phyloP scores from a whole-genome alignment of 192 early-diverging fungal genomes.

The Backusella australiensis region DNA sequence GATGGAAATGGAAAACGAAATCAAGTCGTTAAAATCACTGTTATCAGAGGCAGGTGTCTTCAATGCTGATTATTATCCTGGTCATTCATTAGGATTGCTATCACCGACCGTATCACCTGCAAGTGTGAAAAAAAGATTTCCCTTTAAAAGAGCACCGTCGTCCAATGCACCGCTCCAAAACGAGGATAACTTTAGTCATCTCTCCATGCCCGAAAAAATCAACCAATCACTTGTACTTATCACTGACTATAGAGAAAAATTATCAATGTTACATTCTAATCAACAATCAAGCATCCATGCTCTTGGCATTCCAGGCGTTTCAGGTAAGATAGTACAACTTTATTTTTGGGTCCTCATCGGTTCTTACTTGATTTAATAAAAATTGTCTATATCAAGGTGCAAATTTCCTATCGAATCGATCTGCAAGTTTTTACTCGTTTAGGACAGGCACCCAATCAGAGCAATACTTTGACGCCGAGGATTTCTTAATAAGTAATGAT shows the following conservation, averaged over 20 bases:
- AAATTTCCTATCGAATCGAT: neutral
- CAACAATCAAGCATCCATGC: neutral
- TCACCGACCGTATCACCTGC: conserved; percentile 1
- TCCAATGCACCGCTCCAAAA: neutral
- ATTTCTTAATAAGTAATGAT: conserved; percentile 48
- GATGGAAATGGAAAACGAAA: conserved; percentile 14
- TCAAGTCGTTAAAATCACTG: conserved; percentile 32
- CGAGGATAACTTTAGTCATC: neutral
- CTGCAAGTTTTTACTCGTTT: neutral
- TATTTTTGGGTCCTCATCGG: neutral
- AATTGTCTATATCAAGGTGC: neutral
- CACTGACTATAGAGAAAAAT: neutral
- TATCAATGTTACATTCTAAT: neutral
- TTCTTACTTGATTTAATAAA: no score
- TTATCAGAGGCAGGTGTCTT: neutral
- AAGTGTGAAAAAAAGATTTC: conserved; percentile 8
- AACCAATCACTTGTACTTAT: conserved; percentile 3
- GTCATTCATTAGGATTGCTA: neutral
- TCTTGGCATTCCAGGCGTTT: neutral
- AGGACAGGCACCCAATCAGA: conserved; percentile 33
- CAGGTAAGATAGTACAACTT: neutral
- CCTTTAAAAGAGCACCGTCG: neutral
- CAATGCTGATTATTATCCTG: neutral
- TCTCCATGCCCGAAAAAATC: neutral
- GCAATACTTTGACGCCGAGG: conserved; percentile 73